A percentile compares a stretch with the other conserved stretches of the same genome.
phyloP scores from a whole-genome alignment of 306 rosid species.

The Prunus mume region DNA sequence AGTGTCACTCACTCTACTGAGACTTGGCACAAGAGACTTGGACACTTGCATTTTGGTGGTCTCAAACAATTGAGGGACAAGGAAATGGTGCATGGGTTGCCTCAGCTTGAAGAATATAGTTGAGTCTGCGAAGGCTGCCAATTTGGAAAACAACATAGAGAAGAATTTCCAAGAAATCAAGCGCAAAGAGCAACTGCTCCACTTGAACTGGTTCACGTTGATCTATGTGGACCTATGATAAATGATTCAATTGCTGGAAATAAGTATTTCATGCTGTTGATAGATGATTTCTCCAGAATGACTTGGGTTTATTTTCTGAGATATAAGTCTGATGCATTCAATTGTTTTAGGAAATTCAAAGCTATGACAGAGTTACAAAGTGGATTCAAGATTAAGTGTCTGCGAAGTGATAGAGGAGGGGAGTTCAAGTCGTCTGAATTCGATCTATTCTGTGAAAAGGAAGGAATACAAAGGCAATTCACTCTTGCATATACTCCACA shows the following conservation, averaged over 20 bases:
- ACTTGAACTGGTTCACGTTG: not conserved
- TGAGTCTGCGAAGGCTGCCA: not conserved
- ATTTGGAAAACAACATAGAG: not conserved
- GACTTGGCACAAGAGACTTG: not conserved
- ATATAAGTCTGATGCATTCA: too few species aligned
- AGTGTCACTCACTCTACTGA: not conserved
- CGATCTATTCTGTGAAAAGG: conserved; percentile 1
- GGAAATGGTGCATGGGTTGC: not conserved
- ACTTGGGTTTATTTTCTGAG: too few species aligned
- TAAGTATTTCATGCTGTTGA: too few species aligned
- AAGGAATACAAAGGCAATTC: not conserved
- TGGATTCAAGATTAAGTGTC: not conserved
- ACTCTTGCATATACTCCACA: not conserved
- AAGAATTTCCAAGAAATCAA: not conserved
- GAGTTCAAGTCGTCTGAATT: not conserved
- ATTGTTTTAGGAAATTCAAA: too few species aligned
- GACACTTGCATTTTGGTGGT: not conserved
- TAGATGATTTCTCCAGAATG: too few species aligned
- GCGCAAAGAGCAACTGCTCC: not conserved
- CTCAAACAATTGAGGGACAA: not conserved
- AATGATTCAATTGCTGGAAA: too few species aligned
- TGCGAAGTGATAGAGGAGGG: not conserved
- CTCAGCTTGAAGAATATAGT: not conserved
- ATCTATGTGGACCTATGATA: not conserved
- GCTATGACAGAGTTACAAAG: not conserved